Base-by-base conservation (phyloP, 2,329 filamentous ascomycete genomes). In the Blastomyces emzantsi region DNA sequence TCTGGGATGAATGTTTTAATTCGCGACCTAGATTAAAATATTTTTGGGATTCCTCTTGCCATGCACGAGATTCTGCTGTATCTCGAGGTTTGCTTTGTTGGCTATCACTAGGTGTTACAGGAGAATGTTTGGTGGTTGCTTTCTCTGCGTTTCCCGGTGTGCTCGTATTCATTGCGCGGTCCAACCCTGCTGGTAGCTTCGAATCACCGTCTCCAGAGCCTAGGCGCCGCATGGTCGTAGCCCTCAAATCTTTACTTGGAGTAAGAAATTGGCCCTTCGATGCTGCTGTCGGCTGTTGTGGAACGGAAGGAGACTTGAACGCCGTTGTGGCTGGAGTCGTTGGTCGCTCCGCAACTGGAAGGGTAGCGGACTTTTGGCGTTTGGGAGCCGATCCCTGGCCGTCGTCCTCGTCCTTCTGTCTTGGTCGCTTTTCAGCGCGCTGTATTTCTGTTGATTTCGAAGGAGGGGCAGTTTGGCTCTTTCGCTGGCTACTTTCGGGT, bases 1-100 rank as follows among this genome's bases (percentile, higher is more conserved):
- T 71, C 43, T 75, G 71, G 17, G 77, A 77, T 15, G 76, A 74
- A 69, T 80, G 78, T 67, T 81, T 81, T 30, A 81, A 66, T 45
- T 77, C 74, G 57, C 77, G 75, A 17, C 78, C 79, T 39, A 80
- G 66, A n/a, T 71, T 72, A 30, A 73, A 72, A 62, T 76, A 78
- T 65, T 74, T 78, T 47, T 74, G 73, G 64, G 75, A 76, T 63
- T 80, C 74, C 19, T 76, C 75, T 55, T 73, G 73, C 78, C 79
- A 80, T 45, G 73, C 70, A 59, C 75, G 73, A 49, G 74, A 74
- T 60, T 79, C 77, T 57, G 72, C 65, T 4, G 54, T n/a, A 49
- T 71, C 73, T 60, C 71, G 73, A 36, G 69, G 64, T 13, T 68
- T 70, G 55, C 56, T 65, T 58, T 61, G 49, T 51, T 67, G 67